Evolutionary conservation across 345 rosid species (phyloP), one percentile per base, ranked within the genome.

Genomic region (Boechera retrofracta): DNA sequence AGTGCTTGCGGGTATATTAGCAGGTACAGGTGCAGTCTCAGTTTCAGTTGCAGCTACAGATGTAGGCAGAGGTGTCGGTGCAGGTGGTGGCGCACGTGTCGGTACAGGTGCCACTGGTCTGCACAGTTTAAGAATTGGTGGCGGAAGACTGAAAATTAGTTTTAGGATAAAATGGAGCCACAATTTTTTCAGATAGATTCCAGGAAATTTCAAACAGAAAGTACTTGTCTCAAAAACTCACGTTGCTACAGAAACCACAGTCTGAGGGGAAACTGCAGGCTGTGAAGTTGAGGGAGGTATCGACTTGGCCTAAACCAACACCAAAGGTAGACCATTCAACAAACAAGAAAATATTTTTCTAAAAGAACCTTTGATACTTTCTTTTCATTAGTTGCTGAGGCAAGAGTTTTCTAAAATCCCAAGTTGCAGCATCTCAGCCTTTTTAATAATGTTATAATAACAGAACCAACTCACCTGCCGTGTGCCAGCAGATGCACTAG

Each of bases 401-500:
- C 44, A 35, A 29, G 0, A 21, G 2, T 2, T 74, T 65, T 44
- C 31, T 3, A 55, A 65, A 64, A 28, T 60, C 48, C 3, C 3
- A 35, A 38, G 64, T 32, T 42, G 47, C 38, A 57, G 62, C 29
- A 71, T 64, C 68, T 71, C 31, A 51, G 24, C 42, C 6, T 13
- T 42, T 24, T 64, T 28, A 45, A 54, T 70, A 44, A 62, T 44
- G 52, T n/a, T 49, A 38, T 36, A 38, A 36, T 49, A 47, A 11
- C 60, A 38, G 48, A 58, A 59, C n/a, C 76, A 39, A 72, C 63
- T 80, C 48, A 85, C 97, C 87, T 77, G 86, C 56, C 73, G 18
- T 77, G 88, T 55, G n/a, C 82, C 85, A 76, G 86, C 68, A 65
- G 90, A 82, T 53, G 86, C 72, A 72, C 86, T 74, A 71, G 97